Conservation (phyloP, 1,139 yeast species). For the Kodamaea alishanica region DNA sequence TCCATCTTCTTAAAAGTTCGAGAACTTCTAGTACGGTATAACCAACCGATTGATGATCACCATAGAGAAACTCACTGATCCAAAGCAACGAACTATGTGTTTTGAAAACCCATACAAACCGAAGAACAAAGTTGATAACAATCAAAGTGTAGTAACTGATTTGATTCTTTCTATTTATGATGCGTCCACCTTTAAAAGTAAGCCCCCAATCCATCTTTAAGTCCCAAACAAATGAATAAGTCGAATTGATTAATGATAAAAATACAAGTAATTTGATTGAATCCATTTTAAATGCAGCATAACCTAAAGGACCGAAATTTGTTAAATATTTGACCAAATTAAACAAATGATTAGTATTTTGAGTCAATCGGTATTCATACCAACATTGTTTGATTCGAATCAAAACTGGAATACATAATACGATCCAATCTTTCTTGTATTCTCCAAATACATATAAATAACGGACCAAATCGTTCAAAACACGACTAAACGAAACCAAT, state of each 20-base stretch:
- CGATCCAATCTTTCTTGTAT: slow-evolving; percentile 42
- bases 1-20: slow-evolving; percentile 78
- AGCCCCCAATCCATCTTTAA: slow-evolving; percentile 85
- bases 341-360: slow-evolving; percentile 52
- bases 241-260: slow-evolving; percentile 57
- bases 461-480: slow-evolving; percentile 52
- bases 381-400: slow-evolving; percentile 81
- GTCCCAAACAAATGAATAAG: slow-evolving; percentile 87
- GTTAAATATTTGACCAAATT: slow-evolving; percentile 74
- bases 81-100: slow-evolving; percentile 14
- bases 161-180: slow-evolving; percentile 3
- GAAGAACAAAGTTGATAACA: slow-evolving; percentile 53
- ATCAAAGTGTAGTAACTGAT: slow-evolving; percentile 46
- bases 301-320: slow-evolving; percentile 50
- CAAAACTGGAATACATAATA: slow-evolving; percentile 58
- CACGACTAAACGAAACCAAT: slow-evolving; percentile 72
- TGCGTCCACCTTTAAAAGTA: slow-evolving; percentile 7
- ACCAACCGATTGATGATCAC: slow-evolving; percentile 54
- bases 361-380: slow-evolving; percentile 55
- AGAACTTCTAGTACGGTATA: slow-evolving; percentile 61
- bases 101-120: slow-evolving; percentile 70
- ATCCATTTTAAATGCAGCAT: slow-evolving; percentile 8
- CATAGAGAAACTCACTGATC: slow-evolving; percentile 29
- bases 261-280: slow-evolving; percentile 43
- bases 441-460: slow-evolving; percentile 33